Conservation (phyloP, 257 asterid genomes). For the Solanum dulcamara region DNA sequence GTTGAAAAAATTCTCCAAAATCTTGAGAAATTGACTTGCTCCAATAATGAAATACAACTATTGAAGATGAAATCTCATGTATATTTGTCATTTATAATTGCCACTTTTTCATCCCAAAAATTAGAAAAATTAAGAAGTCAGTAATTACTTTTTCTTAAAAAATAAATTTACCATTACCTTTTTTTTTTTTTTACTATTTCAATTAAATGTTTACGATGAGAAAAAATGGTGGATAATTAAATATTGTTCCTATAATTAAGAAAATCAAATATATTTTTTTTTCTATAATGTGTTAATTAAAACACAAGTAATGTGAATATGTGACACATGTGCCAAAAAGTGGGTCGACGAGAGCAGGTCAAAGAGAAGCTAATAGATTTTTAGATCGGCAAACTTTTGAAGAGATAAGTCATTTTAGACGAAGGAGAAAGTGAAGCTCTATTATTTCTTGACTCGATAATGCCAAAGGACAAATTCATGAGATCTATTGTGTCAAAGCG, state of each 20-base stretch:
- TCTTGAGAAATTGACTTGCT: background rate
- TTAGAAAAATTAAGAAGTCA: background rate
- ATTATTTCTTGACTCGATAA: background rate
- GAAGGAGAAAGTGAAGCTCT: background rate
- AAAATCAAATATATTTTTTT: background rate
- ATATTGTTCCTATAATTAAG: background rate
- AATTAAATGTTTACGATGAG: background rate
- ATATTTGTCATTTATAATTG: background rate
- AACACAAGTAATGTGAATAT: background rate
- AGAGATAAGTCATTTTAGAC: background rate
- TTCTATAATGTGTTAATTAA: background rate
- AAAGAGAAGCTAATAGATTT: background rate
- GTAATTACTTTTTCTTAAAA: background rate
- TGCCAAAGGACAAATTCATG: background rate
- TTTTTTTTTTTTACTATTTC: too few relatives aligned
- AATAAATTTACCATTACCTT: background rate
- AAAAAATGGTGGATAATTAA: background rate
- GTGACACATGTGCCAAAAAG: background rate
- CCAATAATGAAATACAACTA: background rate
- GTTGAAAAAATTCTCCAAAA: background rate
- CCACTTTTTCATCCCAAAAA: background rate
- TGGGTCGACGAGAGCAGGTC: rapidly evolving
- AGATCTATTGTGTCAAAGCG: background rate
- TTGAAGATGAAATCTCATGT: background rate
- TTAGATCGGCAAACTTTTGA: rapidly evolving